Base-by-base conservation (phyloP, 1,139 yeast genomes). In the Candida glucosophila region DNA sequence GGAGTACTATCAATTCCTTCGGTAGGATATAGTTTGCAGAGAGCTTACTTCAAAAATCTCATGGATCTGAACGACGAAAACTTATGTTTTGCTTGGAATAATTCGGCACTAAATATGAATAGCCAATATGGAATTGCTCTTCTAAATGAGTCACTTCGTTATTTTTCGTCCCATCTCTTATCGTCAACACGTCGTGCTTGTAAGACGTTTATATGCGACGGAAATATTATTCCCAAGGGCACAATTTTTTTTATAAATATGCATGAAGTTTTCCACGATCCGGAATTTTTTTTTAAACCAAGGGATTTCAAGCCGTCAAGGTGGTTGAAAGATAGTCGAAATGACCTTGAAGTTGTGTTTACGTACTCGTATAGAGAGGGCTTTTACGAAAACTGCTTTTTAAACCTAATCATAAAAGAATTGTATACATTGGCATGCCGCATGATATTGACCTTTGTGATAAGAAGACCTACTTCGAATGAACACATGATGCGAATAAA, bases 301-400 rank as follows among this genome's bases (percentile, higher is more conserved):
- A 49, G 50, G 41, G 39, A 38, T 16, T 80, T 78, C 43, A 37
- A 49, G 6, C 90, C 90, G 0, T 67, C 60, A 18, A 47, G 92
- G 26, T 80, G 73, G 68, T 44, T 79, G 15, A 58, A 61, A n/a
- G n/a, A n/a, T n/a, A n/a, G n/a, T n/a, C n/a, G n/a, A n/a, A n/a
- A n/a, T n/a, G n/a, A n/a, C n/a, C n/a, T n/a, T n/a, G n/a, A n/a
- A n/a, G n/a, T n/a, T n/a, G n/a, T n/a, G n/a, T n/a, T n/a, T n/a
- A n/a, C n/a, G n/a, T n/a, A n/a, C n/a, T 53, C 83, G 0, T 80
- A 78, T 49, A 90, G 90, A 0, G 69, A 71, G 10, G 92, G 90
- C 0, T 59, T n/a, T n/a, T n/a, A n/a, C n/a, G n/a, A n/a, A n/a
- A n/a, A n/a, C n/a, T n/a, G n/a, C n/a, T n/a, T n/a, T n/a, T n/a